Conservation (phyloP, 2,329 filamentous ascomycete species). For the Aspergillus hiratsukae region DNA sequence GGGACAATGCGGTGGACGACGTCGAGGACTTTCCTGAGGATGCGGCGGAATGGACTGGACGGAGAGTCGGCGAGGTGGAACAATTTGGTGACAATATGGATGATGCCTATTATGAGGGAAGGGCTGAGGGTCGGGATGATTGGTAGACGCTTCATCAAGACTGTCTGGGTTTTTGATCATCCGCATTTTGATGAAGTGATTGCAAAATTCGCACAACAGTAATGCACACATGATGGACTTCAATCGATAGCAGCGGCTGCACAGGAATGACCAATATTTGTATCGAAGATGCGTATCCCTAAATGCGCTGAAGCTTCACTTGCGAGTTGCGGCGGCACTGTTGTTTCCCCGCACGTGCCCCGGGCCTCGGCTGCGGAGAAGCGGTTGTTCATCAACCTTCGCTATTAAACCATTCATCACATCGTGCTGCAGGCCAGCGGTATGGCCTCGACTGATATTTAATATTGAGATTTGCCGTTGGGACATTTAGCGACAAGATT, state of each 20-base stretch:
- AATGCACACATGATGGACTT: background rate
- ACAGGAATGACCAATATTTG: too few relatives aligned
- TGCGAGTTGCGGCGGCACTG: background rate
- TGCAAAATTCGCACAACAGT: background rate
- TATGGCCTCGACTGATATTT: background rate
- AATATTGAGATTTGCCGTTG: background rate
- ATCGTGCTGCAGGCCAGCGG: background rate
- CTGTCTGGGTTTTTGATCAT: background rate
- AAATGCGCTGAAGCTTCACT: background rate
- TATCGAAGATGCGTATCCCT: background rate
- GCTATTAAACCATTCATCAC: background rate
- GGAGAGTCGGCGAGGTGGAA: slow-evolving; percentile 42
- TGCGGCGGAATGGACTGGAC: slow-evolving; percentile 37
- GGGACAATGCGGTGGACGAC: slow-evolving; percentile 26
- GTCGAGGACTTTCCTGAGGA: slow-evolving; percentile 34
- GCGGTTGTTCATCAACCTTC: background rate
- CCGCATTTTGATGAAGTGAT: background rate
- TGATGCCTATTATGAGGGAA: slow-evolving; percentile 42
- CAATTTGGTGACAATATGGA: slow-evolving; percentile 41
- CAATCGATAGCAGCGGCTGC: background rate
- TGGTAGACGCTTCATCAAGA: background rate
- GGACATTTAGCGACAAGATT: background rate
- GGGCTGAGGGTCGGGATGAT: slow-evolving; percentile 25
- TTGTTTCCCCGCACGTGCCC: slow-evolving; percentile 17
- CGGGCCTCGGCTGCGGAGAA: slow-evolving; percentile 22